These are phyloP conservation scores for Citrullus amarus DNA, from an alignment of 306 rosid species.

Conservation along the genomic window DNA sequence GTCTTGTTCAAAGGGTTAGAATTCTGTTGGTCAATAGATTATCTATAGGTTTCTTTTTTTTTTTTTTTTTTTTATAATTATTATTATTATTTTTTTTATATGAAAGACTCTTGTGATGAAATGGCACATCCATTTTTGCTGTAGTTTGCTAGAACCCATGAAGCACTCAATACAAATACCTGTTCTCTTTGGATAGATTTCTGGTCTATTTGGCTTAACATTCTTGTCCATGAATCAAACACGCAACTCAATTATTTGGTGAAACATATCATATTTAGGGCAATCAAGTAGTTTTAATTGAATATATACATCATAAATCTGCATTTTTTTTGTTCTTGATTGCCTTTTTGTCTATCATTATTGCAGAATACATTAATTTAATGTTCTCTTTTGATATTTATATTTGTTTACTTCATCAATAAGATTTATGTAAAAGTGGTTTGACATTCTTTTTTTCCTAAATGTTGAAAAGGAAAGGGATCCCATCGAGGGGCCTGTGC, in stretches of 20 bases:
- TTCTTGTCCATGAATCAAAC: not conserved
- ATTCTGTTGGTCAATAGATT: not conserved
- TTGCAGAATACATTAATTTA: not conserved
- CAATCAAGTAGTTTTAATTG: not conserved
- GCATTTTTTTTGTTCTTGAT: not conserved
- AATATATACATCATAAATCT: not conserved
- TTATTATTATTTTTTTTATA: not conserved
- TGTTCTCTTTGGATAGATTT: not conserved
- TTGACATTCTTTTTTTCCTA: not conserved
- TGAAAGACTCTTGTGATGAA: not conserved
- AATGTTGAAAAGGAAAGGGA: conserved; percentile 62
- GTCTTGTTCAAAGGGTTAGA: conserved; percentile 88
- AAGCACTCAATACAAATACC: not conserved
- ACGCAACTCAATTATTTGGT: not conserved
- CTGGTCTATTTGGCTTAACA: not conserved
- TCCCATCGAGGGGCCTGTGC: conserved; percentile 98
- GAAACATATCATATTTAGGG: not conserved
- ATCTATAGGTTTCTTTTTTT: not conserved
- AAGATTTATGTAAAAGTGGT: not conserved
- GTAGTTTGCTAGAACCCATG: conserved; percentile 1
- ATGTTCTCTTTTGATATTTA: not conserved
- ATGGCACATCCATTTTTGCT: not conserved
- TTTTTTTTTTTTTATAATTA: too few species aligned
- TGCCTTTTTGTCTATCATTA: not conserved
- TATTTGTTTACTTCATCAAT: not conserved